Base-by-base conservation (phyloP, 129 eudicot genomes). In the Flaveria brownii region DNA sequence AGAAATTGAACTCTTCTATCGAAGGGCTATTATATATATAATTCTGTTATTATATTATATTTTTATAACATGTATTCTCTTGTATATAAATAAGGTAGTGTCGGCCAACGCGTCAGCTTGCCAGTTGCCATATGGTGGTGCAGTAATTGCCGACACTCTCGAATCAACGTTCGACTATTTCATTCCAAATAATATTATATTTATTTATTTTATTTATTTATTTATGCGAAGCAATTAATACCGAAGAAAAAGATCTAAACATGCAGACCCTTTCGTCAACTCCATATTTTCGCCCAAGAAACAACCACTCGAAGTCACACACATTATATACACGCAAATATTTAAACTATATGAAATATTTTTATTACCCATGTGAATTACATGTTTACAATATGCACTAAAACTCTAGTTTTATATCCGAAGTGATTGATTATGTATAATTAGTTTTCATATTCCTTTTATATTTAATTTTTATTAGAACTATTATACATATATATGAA, bases 101-200 rank as follows among this genome's bases (percentile, higher is more conserved):
- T 80, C 79, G 83, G 83, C 75, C 69, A 64, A 55, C 66, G 39
- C 56, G 67, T 73, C 15, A 73, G 79, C 46, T 66, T 66, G 79
- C 62, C 74, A 73, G 75, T 80, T 80, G 83, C 41, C 83, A 66
- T 68, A 66, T 73, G 84, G 57, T 66, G 70, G 33, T 73, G 75
- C 17, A 80, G 83, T 65, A 73, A 80, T 80, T 73, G 61, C 84
- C 79, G 84, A 73, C 84, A 56, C 62, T 73, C 75, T 56, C 68
- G 59, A 73, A 43, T 79, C 84, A 66, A 73, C 51, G 45, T 80
- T 80, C 79, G 70, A 65, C 74, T 63, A 17, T n/a, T 73, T 80
- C 73, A 72, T 70, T 63, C 20, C 68, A 26, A 57, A 25, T 14
- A 30, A 61, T 36, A 6, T 9, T 45, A 11, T 60, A 2, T 15